Base-by-base conservation (phyloP, 1,284 basidiomycete species). In the Ganoderma leucocontextum region DNA sequence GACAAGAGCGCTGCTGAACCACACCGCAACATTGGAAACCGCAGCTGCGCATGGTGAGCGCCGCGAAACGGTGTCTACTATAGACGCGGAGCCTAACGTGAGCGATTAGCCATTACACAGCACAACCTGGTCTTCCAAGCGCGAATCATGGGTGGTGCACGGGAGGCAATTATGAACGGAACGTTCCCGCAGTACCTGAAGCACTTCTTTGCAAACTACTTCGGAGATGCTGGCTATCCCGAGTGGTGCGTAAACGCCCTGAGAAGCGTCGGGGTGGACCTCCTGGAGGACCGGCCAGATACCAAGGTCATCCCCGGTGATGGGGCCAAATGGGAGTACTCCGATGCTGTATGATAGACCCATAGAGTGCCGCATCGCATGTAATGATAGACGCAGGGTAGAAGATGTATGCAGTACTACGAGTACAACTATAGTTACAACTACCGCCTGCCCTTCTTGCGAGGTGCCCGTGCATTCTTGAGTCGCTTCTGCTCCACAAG, bases 121-220 rank as follows among this genome's bases (percentile, higher is more conserved):
- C 93, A 95, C 73, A 95, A 95, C 76, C 83, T 95, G 67, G 87
- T 88, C 29, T 95, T 95, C 80, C 91, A 95, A 81, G 94, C 93
- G 13, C 89, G 88, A 68, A 82, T 95, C 13, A 94, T 95, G 92
- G 91, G 92, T 29, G 83, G 87, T 36, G 92, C 91, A 39, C 84
- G 94, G 69, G 87, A 92, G 75, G 92, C 94, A 3, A 95, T 95
- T 73, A 77, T 95, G 66, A 84, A 86, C 59, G 92, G 89, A 41
- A 87, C 82, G 15, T 96, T 94, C 79, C 94, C 95, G 2, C 82
- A 87, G 62, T 95, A 94, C 75, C 82, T 95, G 62, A 85, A 83
- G 68, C 80, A 81, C 12, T 95, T 95, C 81, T 96, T 95, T 79
- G 84, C 82, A 59, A 82, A 82, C 57, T 96, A 92, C 77, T 95